Evolutionary conservation across 2,329 filamentous ascomycete genomes (phyloP), one percentile per base, ranked within the genome.

Genomic region (Stagonosporopsis chrysanthemi): DNA sequence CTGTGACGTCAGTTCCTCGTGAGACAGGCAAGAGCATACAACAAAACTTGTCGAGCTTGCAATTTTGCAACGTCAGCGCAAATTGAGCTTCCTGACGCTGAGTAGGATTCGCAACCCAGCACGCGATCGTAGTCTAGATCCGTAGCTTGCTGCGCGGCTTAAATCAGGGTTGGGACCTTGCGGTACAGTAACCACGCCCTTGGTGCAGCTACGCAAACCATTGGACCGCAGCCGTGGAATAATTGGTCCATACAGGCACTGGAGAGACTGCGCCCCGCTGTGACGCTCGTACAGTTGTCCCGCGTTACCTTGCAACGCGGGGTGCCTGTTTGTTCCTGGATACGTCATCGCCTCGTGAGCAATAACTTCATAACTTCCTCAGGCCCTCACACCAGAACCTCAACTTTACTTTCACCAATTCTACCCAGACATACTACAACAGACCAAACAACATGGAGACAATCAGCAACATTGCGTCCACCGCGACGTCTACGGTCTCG

Each of bases 371-470:
- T 51, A 44, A 54, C 17, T 41, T 52, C 45, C 36, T 38, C 46
- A 43, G 54, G 49, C 22, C 46, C 51, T 26, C 33, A 29, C 48
- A 33, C 19, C 23, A 45, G 22, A 17, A 43, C 24, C 45, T 39
- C 41, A 54, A 53, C 15, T 29, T 19, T 4, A 19, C 26, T 31
- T 14, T 19, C 40, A 41, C 35, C 28, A 40, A 26, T n/a, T 26
- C 26, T 15, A 46, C 35, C 29, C 11, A 23, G 8, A 49, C 50
- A 48, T 39, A 56, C 11, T 28, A 28, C 31, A 33, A 11, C 14
- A 31, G 31, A 9, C n/a, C 26, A 40, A 24, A 38, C 38, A 65
- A 23, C 50, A 78, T 78, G 76, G 75, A 78, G 66, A 75, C 74
- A 7, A 70, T 78, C 48, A 74, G 48, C 70, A 78, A 74, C 63